Base-by-base conservation (phyloP, 192 early-diverging fungal genomes). In the Cladochytrium replicatum region DNA sequence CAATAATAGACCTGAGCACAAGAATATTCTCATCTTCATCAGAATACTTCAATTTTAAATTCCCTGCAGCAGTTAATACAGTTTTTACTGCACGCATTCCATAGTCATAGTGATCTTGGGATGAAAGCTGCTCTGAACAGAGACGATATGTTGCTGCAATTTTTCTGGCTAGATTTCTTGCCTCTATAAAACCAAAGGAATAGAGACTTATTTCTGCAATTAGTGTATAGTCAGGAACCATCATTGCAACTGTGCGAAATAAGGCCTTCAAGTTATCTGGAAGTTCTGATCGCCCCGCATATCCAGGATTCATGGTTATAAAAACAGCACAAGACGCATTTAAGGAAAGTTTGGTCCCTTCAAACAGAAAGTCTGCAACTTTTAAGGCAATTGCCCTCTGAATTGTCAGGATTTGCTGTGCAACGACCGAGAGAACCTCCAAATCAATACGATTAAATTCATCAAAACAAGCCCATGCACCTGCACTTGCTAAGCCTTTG, bases 301-400 rank as follows among this genome's bases (percentile, higher is more conserved):
- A 80, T 9, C 78, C 78, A 8, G 78, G 78, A 58, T 80, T 80
- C 78, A 80, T 80, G 5, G 78, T 80, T 48, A 80, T 80, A 49
- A 80, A 80, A 6, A 79, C 76, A 4, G 78, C 78, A 48, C 78
- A 80, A 29, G 69, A 67, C 0, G 70, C 67, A 11, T 79, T 68
- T 8, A 80, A 57, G 9, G 51, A 43, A 37, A 80, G 40, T 44
- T 58, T 60, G 1, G 76, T 80, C 7, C 78, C 78, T 60, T 80
- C 78, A 54, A 80, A 80, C 48, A 71, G 57, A 43, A 80, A 80
- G n/a, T 75, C 71, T 13, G 67, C 62, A 29, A 70, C 44, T 13
- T 68, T 64, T 45, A 63, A 52, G 1, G 62, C 78, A 41, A 80
- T 60, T 4, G 78, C 78, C 15, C 78, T 55, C 44, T 80, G 78